Evolutionary conservation across 352 stramenopile genomes (phyloP).

Genomic region (Phytophthora sojae): DNA sequence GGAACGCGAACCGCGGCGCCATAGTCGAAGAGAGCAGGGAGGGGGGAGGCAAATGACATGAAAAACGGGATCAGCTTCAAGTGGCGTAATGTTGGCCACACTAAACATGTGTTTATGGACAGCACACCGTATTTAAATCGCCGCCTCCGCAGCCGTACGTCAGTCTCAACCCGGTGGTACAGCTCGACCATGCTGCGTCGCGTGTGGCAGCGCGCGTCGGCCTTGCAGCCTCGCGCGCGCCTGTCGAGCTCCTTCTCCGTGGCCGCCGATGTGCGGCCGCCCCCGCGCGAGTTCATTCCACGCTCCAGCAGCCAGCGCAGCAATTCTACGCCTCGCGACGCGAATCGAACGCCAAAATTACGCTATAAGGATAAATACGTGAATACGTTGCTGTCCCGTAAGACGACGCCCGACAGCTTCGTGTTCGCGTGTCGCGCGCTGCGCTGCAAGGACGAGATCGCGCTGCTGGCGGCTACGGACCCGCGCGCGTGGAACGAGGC

Average conservation of each 20-base stretch:
- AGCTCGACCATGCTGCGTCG: conserved; percentile 36
- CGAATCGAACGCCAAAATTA: conserved; percentile 18
- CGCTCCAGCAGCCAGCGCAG: not conserved
- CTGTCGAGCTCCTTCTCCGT: conserved; percentile 11
- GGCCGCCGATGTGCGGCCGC: not conserved
- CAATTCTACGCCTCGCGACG: not conserved
- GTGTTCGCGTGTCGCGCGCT: conserved; percentile 47
- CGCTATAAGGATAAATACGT: conserved; percentile 45
- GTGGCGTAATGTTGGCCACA: not conserved
- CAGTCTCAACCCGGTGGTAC: conserved; percentile 11
- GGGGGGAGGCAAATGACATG: not conserved
- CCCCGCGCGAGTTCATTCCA: not conserved
- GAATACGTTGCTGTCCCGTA: conserved; percentile 43
- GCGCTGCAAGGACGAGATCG: conserved; percentile 46
- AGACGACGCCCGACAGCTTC: conserved; percentile 42
- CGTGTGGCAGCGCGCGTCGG: conserved; percentile 16
- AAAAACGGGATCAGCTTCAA: not conserved
- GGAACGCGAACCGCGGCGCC: conserved; percentile 60
- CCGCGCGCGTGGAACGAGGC: conserved; percentile 65
- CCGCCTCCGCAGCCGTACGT: conserved; percentile 16
- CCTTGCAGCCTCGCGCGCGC: conserved; percentile 2
- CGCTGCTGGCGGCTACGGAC: conserved; percentile 58
- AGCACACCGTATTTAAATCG: not conserved
- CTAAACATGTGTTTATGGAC: not conserved
- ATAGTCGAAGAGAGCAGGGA: conserved; percentile 22